Base-by-base conservation (phyloP, 2,329 filamentous ascomycete genomes). In the Didymella segeticola region DNA sequence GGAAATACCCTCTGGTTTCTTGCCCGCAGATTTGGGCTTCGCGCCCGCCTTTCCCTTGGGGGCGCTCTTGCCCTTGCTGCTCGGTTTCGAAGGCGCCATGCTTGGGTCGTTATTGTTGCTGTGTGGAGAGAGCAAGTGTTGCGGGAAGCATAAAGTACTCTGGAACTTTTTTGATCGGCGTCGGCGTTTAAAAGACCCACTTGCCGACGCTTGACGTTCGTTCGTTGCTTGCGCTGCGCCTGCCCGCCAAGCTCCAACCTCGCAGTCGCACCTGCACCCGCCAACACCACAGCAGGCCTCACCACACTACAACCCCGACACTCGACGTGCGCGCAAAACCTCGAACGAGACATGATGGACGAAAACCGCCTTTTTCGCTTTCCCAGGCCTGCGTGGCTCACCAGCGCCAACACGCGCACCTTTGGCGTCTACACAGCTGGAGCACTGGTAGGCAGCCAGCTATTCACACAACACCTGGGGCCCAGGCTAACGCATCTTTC, bases 361-460 rank as follows among this genome's bases (percentile, higher is more conserved):
- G 79, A 77, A 62, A 78, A 83, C 70, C 80, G 84, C 53, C 82
- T 88, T 58, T 89, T 88, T 76, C 85, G 85, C 66, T 89, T 87
- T 72, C 81, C 84, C 37, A 86, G 85, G 75, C 86, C 86, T 3
- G 79, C 83, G 72, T 89, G 86, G 83, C 75, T 89, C 38, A 89
- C 86, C 72, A 88, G 82, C 75, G 80, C 84, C 57, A 83, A 82
- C 68, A 82, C 85, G 47, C 79, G 86, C 60, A 87, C 82, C 46
- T 81, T 83, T 62, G 87, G 86, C 73, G 85, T 89, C 74, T 89
- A 89, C 76, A 71, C 80, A 36, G 82, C 86, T 26, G 86, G 86
- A 68, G 86, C 85, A 61, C 75, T 89, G 71, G 86, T 89, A 81
- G 62, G 80, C 64, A 58, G 34, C 51, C 50, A 19, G 11, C 39